phyloP scores from a whole-genome alignment of 2,329 filamentous ascomycete genomes.

The Rasamsonia emersonii region DNA sequence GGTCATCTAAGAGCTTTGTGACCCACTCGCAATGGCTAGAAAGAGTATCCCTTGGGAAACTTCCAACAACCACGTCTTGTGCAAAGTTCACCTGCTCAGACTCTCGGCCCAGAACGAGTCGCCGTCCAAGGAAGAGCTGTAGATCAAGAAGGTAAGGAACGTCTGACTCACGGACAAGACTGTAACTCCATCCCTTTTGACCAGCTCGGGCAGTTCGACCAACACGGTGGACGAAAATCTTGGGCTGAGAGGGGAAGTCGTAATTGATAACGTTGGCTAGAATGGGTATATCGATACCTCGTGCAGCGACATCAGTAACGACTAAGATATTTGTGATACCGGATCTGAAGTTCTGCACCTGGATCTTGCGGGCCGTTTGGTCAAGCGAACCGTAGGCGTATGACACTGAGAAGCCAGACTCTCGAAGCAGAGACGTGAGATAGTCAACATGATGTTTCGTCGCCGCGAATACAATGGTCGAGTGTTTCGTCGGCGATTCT shows the following conservation, averaged over 20 bases:
- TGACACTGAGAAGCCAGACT: slow-evolving; percentile 79
- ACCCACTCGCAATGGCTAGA: slow-evolving; percentile 75
- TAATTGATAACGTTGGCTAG: slow-evolving; percentile 98
- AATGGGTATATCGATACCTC: slow-evolving; percentile 95
- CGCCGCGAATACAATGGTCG: slow-evolving; percentile 88
- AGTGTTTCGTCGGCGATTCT: slow-evolving; percentile 75
- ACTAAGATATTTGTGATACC: slow-evolving; percentile 85
- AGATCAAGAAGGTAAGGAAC: slow-evolving; percentile 87
- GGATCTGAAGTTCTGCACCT: slow-evolving; percentile 80
- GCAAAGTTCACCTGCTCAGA: slow-evolving; percentile 60
- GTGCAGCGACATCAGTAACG: slow-evolving; percentile 90
- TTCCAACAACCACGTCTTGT: slow-evolving; percentile 74
- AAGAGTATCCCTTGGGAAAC: slow-evolving; percentile 62
- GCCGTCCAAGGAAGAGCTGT: slow-evolving; percentile 86
- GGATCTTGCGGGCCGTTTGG: slow-evolving; percentile 82
- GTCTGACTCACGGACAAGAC: slow-evolving; percentile 77
- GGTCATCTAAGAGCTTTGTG: slow-evolving; percentile 66
- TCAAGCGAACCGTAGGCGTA: slow-evolving; percentile 93
- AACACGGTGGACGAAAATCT: slow-evolving; percentile 93
- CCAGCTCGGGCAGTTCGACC: slow-evolving; percentile 93
- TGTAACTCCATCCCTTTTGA: slow-evolving; percentile 89
- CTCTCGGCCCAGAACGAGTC: slow-evolving; percentile 65
- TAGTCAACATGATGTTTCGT: slow-evolving; percentile 99
- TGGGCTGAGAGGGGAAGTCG: slow-evolving; percentile 93
- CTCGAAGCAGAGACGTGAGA: slow-evolving; percentile 66